These are phyloP conservation scores for Delphinella strobiligena DNA, from an alignment of 2,329 filamentous ascomycete species.

Conservation along the genomic window DNA sequence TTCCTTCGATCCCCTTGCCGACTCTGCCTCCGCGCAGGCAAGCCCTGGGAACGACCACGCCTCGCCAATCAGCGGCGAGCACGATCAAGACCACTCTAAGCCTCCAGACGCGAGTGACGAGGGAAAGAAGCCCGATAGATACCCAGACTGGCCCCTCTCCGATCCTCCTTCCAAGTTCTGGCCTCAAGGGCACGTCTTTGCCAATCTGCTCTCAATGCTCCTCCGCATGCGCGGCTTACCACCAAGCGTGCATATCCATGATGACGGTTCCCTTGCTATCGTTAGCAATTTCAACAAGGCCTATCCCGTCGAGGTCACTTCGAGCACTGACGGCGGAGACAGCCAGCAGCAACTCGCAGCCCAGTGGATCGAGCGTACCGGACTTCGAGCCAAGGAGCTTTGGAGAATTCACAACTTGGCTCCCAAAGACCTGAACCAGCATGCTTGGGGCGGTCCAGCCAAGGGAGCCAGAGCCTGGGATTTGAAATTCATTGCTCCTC, in stretches of 20 bases:
- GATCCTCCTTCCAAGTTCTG: conserved; percentile 39
- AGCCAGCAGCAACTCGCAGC: conserved; percentile 4
- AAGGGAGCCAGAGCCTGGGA: conserved; percentile 4
- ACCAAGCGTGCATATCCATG: conserved; percentile 24
- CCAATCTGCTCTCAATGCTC: conserved; percentile 45
- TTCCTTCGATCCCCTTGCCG: conserved; percentile 10
- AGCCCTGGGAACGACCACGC: neutral
- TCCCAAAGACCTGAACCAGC: conserved; percentile 1
- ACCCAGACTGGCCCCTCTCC: conserved; percentile 40
- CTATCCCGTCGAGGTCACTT: conserved; percentile 1
- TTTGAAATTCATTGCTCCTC: conserved; percentile 5
- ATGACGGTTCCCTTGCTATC: conserved; percentile 22
- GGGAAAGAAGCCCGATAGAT: conserved; percentile 1
- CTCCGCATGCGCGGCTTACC: conserved; percentile 43
- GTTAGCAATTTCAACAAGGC: conserved; percentile 6
- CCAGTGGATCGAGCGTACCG: conserved; percentile 5
- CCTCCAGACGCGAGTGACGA: conserved; percentile 1
- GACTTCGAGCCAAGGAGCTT: neutral
- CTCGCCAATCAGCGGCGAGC: conserved; percentile 1
- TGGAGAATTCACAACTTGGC: neutral
- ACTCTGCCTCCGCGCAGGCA: neutral
- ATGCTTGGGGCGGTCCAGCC: conserved; percentile 1
- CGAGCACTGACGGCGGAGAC: conserved; percentile 1
- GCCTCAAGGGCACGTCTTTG: conserved; percentile 45
- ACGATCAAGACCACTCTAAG: conserved; percentile 2